These are phyloP conservation scores for Lippia alba DNA, from an alignment of 305 asterid genomes.

Conservation along the genomic window DNA sequence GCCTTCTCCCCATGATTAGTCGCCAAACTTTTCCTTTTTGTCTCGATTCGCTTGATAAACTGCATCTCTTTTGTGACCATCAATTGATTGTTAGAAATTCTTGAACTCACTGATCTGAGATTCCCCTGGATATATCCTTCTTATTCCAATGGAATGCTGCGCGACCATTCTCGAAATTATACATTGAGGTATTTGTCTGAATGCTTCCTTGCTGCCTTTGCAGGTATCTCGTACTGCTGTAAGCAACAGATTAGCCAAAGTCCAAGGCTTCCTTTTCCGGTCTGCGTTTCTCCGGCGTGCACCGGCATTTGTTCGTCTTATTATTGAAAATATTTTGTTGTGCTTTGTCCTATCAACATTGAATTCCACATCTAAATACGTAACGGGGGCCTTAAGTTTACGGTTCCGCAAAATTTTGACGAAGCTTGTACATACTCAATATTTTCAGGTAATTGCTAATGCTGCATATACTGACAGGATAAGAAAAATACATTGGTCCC, in stretches of 20 bases:
- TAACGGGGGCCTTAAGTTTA: slow-evolving; percentile 91
- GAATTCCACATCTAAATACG: slow-evolving; percentile 87
- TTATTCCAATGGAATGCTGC: slow-evolving; percentile 15
- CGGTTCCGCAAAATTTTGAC: slow-evolving; percentile 90
- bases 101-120: slow-evolving; percentile 6
- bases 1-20: slow-evolving; percentile 26
- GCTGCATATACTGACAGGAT: slow-evolving; percentile 33
- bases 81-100: slow-evolving; percentile 8
- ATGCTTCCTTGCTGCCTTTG: slow-evolving; percentile 36
- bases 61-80: slow-evolving; percentile 9
- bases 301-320: slow-evolving; percentile 88
- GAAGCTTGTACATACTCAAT: slow-evolving; percentile 81
- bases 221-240: slow-evolving; percentile 92
- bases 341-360: slow-evolving; percentile 92
- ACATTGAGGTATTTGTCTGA: slow-evolving; percentile 19
- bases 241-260: slow-evolving; percentile 98
- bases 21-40: neutral
- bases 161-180: slow-evolving; percentile 4
- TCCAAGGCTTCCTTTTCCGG: slow-evolving; percentile 97
- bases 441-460: slow-evolving; percentile 80
- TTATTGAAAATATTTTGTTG: slow-evolving; percentile 83
- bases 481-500: slow-evolving; percentile 20
- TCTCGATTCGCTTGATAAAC: neutral
- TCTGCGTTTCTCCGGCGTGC: slow-evolving; percentile 97
- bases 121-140: neutral